Conservation (phyloP, 495 filamentous ascomycete genomes). For the Astrothelium subdiscretum region DNA sequence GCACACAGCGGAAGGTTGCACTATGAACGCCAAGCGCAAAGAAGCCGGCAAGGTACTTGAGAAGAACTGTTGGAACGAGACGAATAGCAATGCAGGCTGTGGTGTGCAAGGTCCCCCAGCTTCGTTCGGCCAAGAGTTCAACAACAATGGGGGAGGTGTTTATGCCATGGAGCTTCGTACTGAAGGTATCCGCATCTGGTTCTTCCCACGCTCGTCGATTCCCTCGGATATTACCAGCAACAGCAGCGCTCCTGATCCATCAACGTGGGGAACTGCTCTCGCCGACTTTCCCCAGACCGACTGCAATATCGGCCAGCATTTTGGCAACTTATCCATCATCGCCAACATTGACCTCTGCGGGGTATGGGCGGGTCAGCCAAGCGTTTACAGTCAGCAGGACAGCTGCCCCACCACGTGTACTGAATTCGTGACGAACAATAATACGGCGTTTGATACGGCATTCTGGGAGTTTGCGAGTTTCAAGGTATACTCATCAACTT, state of each 20-base stretch:
- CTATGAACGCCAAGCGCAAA: slow-evolving; percentile 33
- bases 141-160: slow-evolving; percentile 38
- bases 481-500: slow-evolving; percentile 25
- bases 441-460: slow-evolving; percentile 30
- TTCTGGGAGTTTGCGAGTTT: slow-evolving; percentile 43
- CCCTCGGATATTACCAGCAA: slow-evolving; percentile 24
- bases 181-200: slow-evolving; percentile 40
- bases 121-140: slow-evolving; percentile 35
- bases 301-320: slow-evolving; percentile 37
- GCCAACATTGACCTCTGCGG: slow-evolving; percentile 43
- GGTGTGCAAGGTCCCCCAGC: slow-evolving; percentile 27
- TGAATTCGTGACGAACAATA: slow-evolving; percentile 32
- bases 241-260: slow-evolving; percentile 31
- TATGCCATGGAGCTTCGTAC: slow-evolving; percentile 37
- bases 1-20: slow-evolving; percentile 35
- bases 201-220: slow-evolving; percentile 33
- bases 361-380: slow-evolving; percentile 24
- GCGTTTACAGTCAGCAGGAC: slow-evolving; percentile 32
- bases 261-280: slow-evolving; percentile 34
- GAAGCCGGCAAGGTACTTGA: slow-evolving; percentile 25
- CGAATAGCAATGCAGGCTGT: slow-evolving; percentile 34
- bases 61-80: slow-evolving; percentile 30
- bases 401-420: slow-evolving; percentile 34
- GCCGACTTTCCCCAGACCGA: slow-evolving; percentile 42
- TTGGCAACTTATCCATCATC: slow-evolving; percentile 41